A percentile compares a stretch with the other conserved stretches of the same genome.
Evolutionary conservation across 768 basidiomycete genomes (phyloP).

Genomic region (Tricholoma flavovirens): DNA sequence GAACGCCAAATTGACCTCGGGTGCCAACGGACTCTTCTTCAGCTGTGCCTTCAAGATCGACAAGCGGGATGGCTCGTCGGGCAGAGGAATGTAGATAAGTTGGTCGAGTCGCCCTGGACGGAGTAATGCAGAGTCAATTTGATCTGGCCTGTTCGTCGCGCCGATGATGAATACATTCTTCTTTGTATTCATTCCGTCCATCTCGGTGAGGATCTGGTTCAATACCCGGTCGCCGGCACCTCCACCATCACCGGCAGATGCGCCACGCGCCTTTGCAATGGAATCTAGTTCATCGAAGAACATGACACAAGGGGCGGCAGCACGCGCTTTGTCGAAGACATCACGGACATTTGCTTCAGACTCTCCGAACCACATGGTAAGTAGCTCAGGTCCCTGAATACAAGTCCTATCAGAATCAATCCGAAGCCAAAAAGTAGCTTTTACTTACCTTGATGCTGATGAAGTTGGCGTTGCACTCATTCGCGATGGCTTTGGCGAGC

Average conservation of each 20-base stretch:
- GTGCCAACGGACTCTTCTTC: constrained; percentile 85
- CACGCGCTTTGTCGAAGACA: constrained; percentile 99
- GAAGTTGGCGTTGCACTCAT: constrained; percentile 99
- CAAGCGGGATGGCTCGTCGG: constrained; percentile 86
- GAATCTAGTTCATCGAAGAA: constrained; percentile 99
- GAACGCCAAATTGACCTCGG: constrained; percentile 78
- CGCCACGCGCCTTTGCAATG: constrained; percentile 95
- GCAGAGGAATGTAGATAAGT: constrained; percentile 98
- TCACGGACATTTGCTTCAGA: constrained; percentile 99
- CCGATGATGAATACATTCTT: constrained; percentile 99
- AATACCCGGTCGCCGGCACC: constrained; percentile 97
- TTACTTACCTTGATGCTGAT: constrained; percentile 87
- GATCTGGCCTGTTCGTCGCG: constrained; percentile 94
- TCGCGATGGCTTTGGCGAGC: constrained; percentile 97
- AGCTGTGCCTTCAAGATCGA: constrained; percentile 89
- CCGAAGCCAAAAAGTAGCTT: background rate
- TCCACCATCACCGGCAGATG: constrained; percentile 80
- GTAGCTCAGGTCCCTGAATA: constrained; percentile 82
- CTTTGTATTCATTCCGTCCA: constrained; percentile 98
- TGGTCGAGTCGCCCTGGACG: constrained; percentile 99
- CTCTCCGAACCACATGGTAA: constrained; percentile 99
- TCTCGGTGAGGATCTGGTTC: constrained; percentile 95
- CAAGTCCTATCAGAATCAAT: constrained; percentile 6
- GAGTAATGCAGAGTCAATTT: constrained; percentile 87
- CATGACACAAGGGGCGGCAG: constrained; percentile 99